Evolutionary conservation across 1,284 basidiomycete genomes (phyloP).

Genomic region (Agroathelia rolfsii): DNA sequence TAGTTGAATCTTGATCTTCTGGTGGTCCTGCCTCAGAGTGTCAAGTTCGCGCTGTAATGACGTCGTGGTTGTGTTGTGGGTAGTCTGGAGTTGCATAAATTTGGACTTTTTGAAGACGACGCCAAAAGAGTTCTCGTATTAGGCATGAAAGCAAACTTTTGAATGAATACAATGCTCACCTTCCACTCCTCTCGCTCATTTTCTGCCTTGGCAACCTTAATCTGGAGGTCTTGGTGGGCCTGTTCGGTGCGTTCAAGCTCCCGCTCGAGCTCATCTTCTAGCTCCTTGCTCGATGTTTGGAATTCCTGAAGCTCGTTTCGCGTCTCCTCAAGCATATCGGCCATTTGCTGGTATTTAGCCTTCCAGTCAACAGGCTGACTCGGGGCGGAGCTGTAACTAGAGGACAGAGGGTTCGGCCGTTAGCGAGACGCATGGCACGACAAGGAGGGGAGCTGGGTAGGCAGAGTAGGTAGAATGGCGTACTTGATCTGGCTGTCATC

Average conservation of each 20-base stretch:
- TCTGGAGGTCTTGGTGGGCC: slow-evolving; percentile 71
- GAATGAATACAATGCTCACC: slow-evolving; percentile 33
- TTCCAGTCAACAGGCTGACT: slow-evolving; percentile 60
- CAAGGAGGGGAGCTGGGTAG: slow-evolving; percentile 5
- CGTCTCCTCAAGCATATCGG: slow-evolving; percentile 80
- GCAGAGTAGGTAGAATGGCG: slow-evolving; percentile 12
- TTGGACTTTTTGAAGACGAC: slow-evolving; percentile 46
- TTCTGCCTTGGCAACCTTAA: slow-evolving; percentile 68
- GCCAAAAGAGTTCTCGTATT: slow-evolving; percentile 10
- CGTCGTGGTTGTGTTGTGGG: slow-evolving; percentile 79
- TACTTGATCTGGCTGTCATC: slow-evolving; percentile 60
- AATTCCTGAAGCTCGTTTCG: slow-evolving; percentile 86
- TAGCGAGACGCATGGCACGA: too few species aligned
- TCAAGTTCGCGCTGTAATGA: slow-evolving; percentile 87
- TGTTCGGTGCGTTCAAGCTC: slow-evolving; percentile 85
- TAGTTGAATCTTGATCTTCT: slow-evolving; percentile 70
- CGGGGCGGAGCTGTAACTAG: slow-evolving; percentile 39
- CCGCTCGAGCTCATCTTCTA: slow-evolving; percentile 87
- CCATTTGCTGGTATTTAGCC: slow-evolving; percentile 74
- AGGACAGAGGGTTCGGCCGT: too few species aligned
- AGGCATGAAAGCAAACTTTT: too few species aligned
- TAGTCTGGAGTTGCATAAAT: slow-evolving; percentile 83
- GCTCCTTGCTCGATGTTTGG: slow-evolving; percentile 82
- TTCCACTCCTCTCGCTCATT: slow-evolving; percentile 88
- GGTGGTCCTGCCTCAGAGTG: slow-evolving; percentile 68